These are phyloP conservation scores for Paragyromitra xinjiangensis DNA, from an alignment of 495 filamentous ascomycete genomes.

Conservation along the genomic window DNA sequence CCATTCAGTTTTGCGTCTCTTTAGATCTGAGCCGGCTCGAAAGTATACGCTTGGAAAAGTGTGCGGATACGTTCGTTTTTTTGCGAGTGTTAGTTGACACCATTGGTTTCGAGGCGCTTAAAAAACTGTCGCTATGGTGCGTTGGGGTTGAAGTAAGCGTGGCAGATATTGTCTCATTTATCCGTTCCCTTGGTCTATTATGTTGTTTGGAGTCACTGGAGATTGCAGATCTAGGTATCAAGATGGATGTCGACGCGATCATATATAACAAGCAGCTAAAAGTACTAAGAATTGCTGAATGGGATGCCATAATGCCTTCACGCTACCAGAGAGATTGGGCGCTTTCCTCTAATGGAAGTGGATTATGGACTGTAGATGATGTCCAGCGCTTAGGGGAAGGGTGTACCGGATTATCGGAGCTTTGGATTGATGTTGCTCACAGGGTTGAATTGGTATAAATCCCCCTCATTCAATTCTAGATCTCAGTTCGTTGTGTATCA, in stretches of 20 bases:
- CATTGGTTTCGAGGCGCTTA: constrained; percentile 7
- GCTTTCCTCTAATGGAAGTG: neutral
- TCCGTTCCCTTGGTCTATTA: constrained; percentile 8
- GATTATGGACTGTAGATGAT: constrained; percentile 22
- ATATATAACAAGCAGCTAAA: constrained; percentile 12
- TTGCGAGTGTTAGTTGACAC: constrained; percentile 12
- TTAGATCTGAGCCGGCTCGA: constrained; percentile 9
- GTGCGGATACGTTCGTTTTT: constrained; percentile 11
- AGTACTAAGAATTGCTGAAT: constrained; percentile 27
- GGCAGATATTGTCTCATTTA: neutral
- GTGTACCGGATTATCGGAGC: constrained; percentile 10
- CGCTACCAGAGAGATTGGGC: neutral
- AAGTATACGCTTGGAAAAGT: constrained; percentile 21
- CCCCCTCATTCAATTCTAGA: neutral
- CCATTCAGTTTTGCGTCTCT: constrained; percentile 13
- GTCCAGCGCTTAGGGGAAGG: constrained; percentile 4
- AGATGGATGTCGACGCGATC: constrained; percentile 12
- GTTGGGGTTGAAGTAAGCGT: neutral
- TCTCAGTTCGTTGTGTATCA: neutral
- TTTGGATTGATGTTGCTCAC: constrained; percentile 22
- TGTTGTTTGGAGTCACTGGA: constrained; percentile 18
- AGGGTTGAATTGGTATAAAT: constrained; percentile 8
- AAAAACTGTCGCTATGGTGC: constrained; percentile 20
- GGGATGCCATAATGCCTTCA: neutral
- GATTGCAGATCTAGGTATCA: constrained; percentile 15